Evolutionary conservation across 1,284 basidiomycete genomes (phyloP), one percentile per base, ranked within the genome.

Genomic region (Heterobasidion annosum): DNA sequence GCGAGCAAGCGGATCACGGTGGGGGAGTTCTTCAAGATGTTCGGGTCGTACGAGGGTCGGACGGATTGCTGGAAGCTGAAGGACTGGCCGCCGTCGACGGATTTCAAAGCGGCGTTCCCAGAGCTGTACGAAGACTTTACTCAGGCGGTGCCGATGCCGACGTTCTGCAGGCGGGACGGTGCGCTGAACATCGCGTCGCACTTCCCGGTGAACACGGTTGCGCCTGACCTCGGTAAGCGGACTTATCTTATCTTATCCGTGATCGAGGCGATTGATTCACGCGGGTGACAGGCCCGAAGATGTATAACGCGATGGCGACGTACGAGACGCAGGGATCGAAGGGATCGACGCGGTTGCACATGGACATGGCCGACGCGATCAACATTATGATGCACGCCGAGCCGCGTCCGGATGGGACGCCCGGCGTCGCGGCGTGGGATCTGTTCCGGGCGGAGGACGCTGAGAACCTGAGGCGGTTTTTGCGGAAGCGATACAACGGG

Each of bases 351-450:
- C 76, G 92, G 49, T 68, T 98, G 52, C 94, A 98, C 66, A 95
- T 96, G 92, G 94, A 98, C 69, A 93, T 96, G 78, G 93, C 94
- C 0, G 94, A 98, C 64, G 93, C 93, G 1, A 73, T 97, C 58
- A 98, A 98, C 68, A 81, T 97, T 61, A 93, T 98, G 89, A 79
- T 91, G 8, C 84, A 85, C 66, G 80, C 91, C 8, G 75, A 83
- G 6, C 63, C 68, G 1, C 78, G 78, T 3, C 73, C 78, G 0
- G 81, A 88, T 59, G 87, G 85, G 7, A 70, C 74, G 12, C 78
- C 81, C 1, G 94, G 94, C 1, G 87, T 82, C 59, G 95, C 95
- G 0, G 89, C 85, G 0, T 98, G 95, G 95, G 93, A 97, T 65
- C 76, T 98, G 48, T 98, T 85, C 73, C 80, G 82, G 33, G 84